phyloP scores from a whole-genome alignment of 441 rosid species.

The Hura crepitans region DNA sequence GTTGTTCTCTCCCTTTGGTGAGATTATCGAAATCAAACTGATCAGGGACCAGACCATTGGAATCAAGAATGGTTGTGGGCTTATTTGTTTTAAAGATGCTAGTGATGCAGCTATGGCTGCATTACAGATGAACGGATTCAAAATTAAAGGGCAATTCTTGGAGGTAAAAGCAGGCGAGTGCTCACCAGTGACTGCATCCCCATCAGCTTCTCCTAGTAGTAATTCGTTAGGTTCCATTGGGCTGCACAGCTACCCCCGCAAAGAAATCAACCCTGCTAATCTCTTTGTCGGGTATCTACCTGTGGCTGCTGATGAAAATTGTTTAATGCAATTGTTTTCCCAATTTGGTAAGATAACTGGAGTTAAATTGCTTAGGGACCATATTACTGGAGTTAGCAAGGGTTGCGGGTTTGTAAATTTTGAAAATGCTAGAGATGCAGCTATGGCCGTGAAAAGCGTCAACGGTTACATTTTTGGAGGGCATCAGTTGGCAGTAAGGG shows the following conservation, averaged over 20 bases:
- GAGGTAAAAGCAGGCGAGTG: too few relatives aligned
- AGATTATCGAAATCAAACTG: not conserved
- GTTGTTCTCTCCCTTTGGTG: constrained; percentile 4
- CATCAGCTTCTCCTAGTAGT: not conserved
- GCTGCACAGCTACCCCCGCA: not conserved
- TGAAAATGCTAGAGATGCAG: not conserved
- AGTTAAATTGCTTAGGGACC: constrained; percentile 6
- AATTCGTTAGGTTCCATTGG: not conserved
- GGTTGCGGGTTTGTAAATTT: not conserved
- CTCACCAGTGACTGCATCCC: too few relatives aligned
- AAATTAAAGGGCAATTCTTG: not conserved
- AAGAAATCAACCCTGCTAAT: not conserved
- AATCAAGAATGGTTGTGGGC: not conserved
- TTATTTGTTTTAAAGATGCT: constrained; percentile 2
- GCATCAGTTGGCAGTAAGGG: constrained; percentile 7
- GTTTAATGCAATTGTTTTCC: constrained; percentile 5
- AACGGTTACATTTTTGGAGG: not conserved
- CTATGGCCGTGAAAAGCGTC: not conserved
- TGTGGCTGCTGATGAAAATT: not conserved
- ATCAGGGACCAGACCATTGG: not conserved
- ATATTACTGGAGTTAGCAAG: constrained; percentile 8
- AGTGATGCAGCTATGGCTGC: constrained; percentile 5
- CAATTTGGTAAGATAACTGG: not conserved
- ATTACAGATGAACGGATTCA: not conserved
- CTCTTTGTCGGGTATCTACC: constrained; percentile 4